phyloP scores from a whole-genome alignment of 345 rosid genomes.

The Microthlaspi erraticum region DNA sequence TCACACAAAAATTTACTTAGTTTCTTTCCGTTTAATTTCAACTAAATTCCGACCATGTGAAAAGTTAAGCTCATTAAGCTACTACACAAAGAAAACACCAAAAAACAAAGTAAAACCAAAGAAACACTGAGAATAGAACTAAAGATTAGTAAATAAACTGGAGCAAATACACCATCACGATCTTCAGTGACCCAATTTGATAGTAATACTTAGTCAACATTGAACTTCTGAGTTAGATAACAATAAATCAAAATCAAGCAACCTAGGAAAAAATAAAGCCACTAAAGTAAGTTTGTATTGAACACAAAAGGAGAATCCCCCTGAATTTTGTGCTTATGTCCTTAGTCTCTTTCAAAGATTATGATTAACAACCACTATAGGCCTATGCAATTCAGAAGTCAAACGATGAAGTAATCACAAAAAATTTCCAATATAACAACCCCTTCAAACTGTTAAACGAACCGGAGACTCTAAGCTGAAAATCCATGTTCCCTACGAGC shows the following conservation, averaged over 20 bases:
- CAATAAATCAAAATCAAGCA: constrained; percentile 28
- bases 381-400: constrained; percentile 29
- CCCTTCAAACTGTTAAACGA: background rate
- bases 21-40: background rate
- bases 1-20: background rate
- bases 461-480: background rate
- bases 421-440: background rate
- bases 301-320: constrained; percentile 18
- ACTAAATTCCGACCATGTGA: background rate
- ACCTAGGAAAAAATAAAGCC: constrained; percentile 13
- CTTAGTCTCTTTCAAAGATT: constrained; percentile 1
- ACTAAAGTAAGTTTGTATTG: background rate
- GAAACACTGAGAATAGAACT: background rate
- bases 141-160: constrained; percentile 8
- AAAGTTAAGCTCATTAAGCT: constrained; percentile 1
- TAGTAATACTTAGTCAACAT: background rate
- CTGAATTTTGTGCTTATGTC: background rate
- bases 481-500: constrained; percentile 12
- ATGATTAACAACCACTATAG: constrained; percentile 22
- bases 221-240: background rate
- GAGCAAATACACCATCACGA: constrained; percentile 26
- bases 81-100: constrained; percentile 5
- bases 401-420: background rate
- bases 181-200: constrained; percentile 19
- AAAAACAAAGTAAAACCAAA: constrained; percentile 28